Base-by-base conservation (phyloP, 306 rosid genomes). In the Delonix regia region DNA sequence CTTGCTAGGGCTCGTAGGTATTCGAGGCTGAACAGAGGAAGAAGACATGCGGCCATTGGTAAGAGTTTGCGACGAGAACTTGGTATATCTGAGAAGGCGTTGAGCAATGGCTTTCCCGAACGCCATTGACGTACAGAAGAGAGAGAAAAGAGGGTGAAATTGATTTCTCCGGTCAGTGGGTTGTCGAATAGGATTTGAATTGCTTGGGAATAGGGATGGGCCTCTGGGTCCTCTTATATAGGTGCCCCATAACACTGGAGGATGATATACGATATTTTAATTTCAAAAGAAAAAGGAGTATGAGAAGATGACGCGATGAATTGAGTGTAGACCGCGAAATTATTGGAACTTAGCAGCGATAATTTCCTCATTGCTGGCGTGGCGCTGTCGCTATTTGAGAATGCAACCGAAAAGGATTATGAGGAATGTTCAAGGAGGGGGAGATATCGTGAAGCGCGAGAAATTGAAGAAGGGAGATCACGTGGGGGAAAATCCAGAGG, bases 41-140 rank as follows among this genome's bases (percentile, higher is more conserved):
- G 93, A 85, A 0, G 97, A 90, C 72, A 94, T 83, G 45, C 93
- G 92, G 78, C 89, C 83, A 21, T 88, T 90, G 7, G 85, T 75
- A 3, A 83, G 76, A 51, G 85, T 67, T 65, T 82, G 88, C 24
- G 88, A 52, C 0, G 98, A 92, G 73, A 82, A 69, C 75, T 85
- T 87, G 73, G 90, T 80, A 2, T 89, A 77, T 76, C 70, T 81
- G 63, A 88, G 85, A n/a, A 94, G 85, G 67, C 96, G 92, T 59
- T 90, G 88, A 18, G 92, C 87, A 6, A 94, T 82, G 73, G 88
- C 78, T 87, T 88, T 90, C 82, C 85, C 89, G 53, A 82, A 86
- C 87, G 97, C 94, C 98, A 94, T 94, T 70, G 74, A 41, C 30
- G 24, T 25, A 63, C 47, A 42, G 44, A 30, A n/a, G 39, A 55